Conservation (phyloP, 1,284 basidiomycete genomes). For the Cryptococcus amylolentus region DNA sequence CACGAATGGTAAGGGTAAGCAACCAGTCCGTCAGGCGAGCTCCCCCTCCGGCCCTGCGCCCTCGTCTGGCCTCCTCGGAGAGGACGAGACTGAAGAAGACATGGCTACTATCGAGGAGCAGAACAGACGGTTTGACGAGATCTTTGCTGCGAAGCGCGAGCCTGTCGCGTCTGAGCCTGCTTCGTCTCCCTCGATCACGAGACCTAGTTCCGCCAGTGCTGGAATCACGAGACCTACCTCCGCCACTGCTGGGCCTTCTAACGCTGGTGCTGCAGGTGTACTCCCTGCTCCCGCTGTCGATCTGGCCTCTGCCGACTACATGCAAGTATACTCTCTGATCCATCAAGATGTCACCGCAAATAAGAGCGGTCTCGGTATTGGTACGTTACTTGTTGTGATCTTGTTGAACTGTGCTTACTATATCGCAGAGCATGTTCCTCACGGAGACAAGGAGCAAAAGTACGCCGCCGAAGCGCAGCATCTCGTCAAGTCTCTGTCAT, state of each 20-base stretch:
- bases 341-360: neutral
- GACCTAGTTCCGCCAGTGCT: neutral
- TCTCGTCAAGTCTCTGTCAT: neutral
- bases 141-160: neutral
- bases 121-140: neutral
- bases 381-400: neutral
- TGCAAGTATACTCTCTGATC: no score
- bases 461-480: neutral
- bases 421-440: neutral
- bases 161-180: neutral
- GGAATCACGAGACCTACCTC: neutral
- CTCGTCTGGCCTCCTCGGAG: neutral
- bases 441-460: neutral
- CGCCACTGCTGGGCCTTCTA: neutral
- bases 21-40: no score
- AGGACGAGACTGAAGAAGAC: neutral
- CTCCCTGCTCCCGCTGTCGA: neutral
- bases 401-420: neutral
- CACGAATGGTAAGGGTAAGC: no score
- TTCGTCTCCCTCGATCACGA: neutral
- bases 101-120: neutral
- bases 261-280: no score
- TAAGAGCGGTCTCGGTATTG: neutral
- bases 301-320: neutral
- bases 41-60: no score